These are phyloP conservation scores for Infundibulicybe gibba DNA, from an alignment of 768 basidiomycete genomes.

Conservation along the genomic window DNA sequence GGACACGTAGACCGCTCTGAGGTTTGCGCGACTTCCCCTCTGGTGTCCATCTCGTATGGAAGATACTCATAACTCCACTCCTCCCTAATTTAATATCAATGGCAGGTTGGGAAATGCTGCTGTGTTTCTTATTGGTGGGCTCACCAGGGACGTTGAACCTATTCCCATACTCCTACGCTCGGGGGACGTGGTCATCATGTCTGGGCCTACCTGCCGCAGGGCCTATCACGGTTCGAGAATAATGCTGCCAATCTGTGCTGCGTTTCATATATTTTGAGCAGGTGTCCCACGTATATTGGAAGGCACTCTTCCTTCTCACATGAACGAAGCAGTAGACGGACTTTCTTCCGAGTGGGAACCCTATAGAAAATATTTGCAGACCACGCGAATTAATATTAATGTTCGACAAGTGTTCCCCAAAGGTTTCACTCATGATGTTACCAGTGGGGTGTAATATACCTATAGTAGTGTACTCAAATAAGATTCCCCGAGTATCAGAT, in stretches of 20 bases:
- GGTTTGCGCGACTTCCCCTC: slow-evolving; percentile 85
- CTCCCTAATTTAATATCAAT: neutral
- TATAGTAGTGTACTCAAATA: too few species aligned
- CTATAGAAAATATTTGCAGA: slow-evolving; percentile 61
- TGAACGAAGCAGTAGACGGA: slow-evolving; percentile 30
- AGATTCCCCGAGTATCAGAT: neutral
- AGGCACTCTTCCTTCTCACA: slow-evolving; percentile 66
- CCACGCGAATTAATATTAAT: slow-evolving; percentile 85
- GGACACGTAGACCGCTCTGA: slow-evolving; percentile 98
- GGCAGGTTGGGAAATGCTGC: slow-evolving; percentile 83
- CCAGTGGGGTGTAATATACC: neutral
- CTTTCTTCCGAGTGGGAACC: slow-evolving; percentile 45
- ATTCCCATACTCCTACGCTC: slow-evolving; percentile 83
- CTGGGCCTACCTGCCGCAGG: slow-evolving; percentile 77
- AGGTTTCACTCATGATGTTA: slow-evolving; percentile 42
- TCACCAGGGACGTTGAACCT: slow-evolving; percentile 74
- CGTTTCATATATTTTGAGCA: slow-evolving; percentile 19
- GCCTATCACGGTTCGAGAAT: slow-evolving; percentile 83
- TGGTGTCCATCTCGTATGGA: slow-evolving; percentile 90
- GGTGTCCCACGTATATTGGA: slow-evolving; percentile 89
- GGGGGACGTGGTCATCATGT: slow-evolving; percentile 93
- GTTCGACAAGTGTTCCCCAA: slow-evolving; percentile 86
- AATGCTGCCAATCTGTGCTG: neutral
- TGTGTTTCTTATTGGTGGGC: slow-evolving; percentile 85
- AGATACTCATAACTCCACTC: neutral